Base-by-base conservation (phyloP, 1,284 basidiomycete genomes). In the Ceratobasidium sp. region DNA sequence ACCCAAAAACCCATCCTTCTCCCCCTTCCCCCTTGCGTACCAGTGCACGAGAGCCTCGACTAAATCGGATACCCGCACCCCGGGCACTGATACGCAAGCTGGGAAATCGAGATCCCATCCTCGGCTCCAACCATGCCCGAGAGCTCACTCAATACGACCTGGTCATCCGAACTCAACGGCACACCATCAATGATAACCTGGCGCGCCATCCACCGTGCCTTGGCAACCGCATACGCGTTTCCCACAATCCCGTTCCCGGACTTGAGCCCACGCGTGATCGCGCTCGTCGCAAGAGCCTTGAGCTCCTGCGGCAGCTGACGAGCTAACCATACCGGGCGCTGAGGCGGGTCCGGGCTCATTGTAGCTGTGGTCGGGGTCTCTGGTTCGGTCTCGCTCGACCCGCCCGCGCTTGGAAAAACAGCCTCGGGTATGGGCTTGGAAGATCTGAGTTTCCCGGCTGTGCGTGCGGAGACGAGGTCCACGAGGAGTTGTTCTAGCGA, bases 221-320 rank as follows among this genome's bases (percentile, higher is more conserved):
- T 9, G 4, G 13, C 14, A 32, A 67, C 50, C n/a, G 43, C 49
- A 28, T 38, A 67, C n/a, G 21, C 64, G 23, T 38, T 50, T 26
- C 64, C 64, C 11, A 44, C 50, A 30, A 67, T 54, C 23, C 64
- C 64, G 16, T 67, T 50, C 35, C 64, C 64, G 26, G 64, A 67
- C 2, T 23, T 26, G 14, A 67, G 35, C 5, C 64, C 64, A n/a
- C 64, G 49, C 6, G 50, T 55, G 50, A 67, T 67, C 9, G 49
- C 49, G 38, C 47, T 38, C 32, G 50, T 67, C 18, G 50, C 64
- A 38, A 67, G 41, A 1, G 64, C 30, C 18, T 38, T 49, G 44
- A 67, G 14, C 21, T n/a, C 49, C 18, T 30, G n/a, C 49, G 64
- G 64, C 11, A 67, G 64, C 14, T 54, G 49, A 23, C 38, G 49